Conservation (phyloP, 441 rosid species). For the Flueggea neowawraea region DNA sequence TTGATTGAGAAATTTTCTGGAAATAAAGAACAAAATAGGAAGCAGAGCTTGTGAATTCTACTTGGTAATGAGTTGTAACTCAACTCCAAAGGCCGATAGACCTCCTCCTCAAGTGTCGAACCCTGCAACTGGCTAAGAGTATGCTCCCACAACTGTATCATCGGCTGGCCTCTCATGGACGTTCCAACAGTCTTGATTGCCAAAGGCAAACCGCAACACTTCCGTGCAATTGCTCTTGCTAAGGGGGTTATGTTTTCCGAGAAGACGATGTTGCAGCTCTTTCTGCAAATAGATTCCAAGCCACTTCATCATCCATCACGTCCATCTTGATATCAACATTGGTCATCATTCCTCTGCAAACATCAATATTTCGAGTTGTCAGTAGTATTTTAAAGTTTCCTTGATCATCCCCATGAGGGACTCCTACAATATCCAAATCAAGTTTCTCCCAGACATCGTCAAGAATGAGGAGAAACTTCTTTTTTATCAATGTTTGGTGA, state of each 20-base stretch:
- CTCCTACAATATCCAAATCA: constrained; percentile 34
- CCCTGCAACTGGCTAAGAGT: constrained; percentile 12
- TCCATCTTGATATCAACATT: constrained; percentile 23
- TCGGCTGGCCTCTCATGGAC: constrained; percentile 20
- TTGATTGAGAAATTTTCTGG: constrained; percentile 22
- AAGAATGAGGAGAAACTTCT: constrained; percentile 36
- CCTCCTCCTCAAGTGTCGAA: constrained; percentile 12
- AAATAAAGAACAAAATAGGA: constrained; percentile 23
- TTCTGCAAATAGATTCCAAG: constrained; percentile 29
- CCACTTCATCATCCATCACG: constrained; percentile 18
- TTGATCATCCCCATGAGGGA: constrained; percentile 24
- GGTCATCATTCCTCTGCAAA: constrained; percentile 34
- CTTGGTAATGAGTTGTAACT: constrained; percentile 21
- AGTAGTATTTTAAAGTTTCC: constrained; percentile 25
- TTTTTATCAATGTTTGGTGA: constrained; percentile 20
- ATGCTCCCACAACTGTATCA: constrained; percentile 21
- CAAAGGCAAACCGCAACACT: constrained; percentile 34
- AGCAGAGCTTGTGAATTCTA: constrained; percentile 19
- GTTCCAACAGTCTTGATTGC: constrained; percentile 30
- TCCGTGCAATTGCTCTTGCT: constrained; percentile 24
- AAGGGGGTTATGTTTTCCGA: constrained; percentile 13
- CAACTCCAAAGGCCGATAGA: constrained; percentile 16
- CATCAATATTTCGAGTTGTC: constrained; percentile 26
- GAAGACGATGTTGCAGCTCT: constrained; percentile 23
- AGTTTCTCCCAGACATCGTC: constrained; percentile 49